Percentiles rank a stretch among this genome's conserved stretches.
phyloP scores from a whole-genome alignment of 371 early-diverging fungal genomes.

The Syncephalis fuscata region DNA sequence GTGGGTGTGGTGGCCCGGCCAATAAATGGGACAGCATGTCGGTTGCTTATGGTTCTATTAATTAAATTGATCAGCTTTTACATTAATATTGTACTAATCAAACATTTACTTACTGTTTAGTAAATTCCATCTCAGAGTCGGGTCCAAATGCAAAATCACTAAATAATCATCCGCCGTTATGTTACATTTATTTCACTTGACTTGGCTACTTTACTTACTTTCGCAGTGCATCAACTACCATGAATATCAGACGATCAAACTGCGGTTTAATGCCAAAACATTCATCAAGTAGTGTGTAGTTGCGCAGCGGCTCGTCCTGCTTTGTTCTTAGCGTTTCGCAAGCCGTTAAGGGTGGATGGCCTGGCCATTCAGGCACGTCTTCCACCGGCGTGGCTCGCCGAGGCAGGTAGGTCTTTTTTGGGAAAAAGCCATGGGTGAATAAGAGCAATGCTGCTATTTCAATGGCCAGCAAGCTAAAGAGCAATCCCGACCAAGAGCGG shows the following conservation, averaged over 20 bases:
- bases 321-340: no score
- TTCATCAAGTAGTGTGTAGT: neutral
- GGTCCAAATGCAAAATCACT: slow-evolving; percentile 62
- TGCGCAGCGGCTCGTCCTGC: no score
- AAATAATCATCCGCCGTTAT: slow-evolving; percentile 5
- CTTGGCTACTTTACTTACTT: no score
- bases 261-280: slow-evolving; percentile 16
- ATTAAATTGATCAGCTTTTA: neutral
- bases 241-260: slow-evolving; percentile 54
- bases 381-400: slow-evolving; percentile 27
- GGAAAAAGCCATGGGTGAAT: slow-evolving; percentile 62
- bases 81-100: neutral
- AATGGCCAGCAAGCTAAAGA: slow-evolving; percentile 2
- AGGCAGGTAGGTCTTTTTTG: slow-evolving; percentile 47
- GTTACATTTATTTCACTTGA: neutral
- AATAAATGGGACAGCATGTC: slow-evolving; percentile 40
- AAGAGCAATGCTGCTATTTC: slow-evolving; percentile 44
- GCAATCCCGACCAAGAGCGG: no score
- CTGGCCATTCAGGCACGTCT: slow-evolving; percentile 15
- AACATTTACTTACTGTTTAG: slow-evolving; percentile 22
- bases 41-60: slow-evolving; percentile 22
- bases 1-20: slow-evolving; percentile 77
- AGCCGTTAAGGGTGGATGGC: neutral
- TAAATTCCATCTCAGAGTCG: slow-evolving; percentile 40
- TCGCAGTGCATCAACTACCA: slow-evolving; percentile 65